A percentile compares a stretch with the other conserved stretches of the same genome.
Conservation (phyloP, 108 stramenopile genomes). For the Cyclotella sp. region DNA sequence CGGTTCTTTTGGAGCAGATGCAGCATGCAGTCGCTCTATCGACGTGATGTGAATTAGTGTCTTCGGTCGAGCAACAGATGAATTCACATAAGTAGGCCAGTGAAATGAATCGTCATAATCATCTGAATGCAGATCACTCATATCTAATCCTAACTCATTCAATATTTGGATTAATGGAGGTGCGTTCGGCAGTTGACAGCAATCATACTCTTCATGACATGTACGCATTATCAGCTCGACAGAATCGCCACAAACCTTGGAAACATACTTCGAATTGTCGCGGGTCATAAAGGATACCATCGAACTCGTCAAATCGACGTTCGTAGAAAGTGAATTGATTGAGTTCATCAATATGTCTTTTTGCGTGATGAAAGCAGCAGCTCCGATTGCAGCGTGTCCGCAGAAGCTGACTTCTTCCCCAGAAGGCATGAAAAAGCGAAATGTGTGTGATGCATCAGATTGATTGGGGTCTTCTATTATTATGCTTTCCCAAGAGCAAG, state of each 20-base stretch:
- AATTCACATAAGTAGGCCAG: slow-evolving; percentile 56
- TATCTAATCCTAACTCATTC: slow-evolving; percentile 24
- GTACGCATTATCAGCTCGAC: slow-evolving; percentile 35
- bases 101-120: not conserved
- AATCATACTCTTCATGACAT: slow-evolving; percentile 33
- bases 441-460: slow-evolving; percentile 10
- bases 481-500: slow-evolving; percentile 75
- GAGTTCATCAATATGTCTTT: slow-evolving; percentile 10
- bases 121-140: slow-evolving; percentile 11
- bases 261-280: slow-evolving; percentile 23
- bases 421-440: slow-evolving; percentile 76
- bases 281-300: slow-evolving; percentile 33
- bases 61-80: slow-evolving; percentile 68
- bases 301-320: not conserved
- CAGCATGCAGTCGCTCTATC: slow-evolving; percentile 51
- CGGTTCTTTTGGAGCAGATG: slow-evolving; percentile 49
- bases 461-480: slow-evolving; percentile 34
- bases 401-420: slow-evolving; percentile 79
- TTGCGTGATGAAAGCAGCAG: slow-evolving; percentile 33
- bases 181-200: not conserved
- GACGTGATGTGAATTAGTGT: slow-evolving; percentile 68
- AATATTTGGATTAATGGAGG: slow-evolving; percentile 21
- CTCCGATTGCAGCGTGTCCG: slow-evolving; percentile 77
- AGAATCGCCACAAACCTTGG: slow-evolving; percentile 25
- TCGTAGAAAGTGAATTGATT: not conserved